Evolutionary conservation across 306 rosid genomes (phyloP), one percentile per base, ranked within the genome.

Genomic region (Sicyos edulis): DNA sequence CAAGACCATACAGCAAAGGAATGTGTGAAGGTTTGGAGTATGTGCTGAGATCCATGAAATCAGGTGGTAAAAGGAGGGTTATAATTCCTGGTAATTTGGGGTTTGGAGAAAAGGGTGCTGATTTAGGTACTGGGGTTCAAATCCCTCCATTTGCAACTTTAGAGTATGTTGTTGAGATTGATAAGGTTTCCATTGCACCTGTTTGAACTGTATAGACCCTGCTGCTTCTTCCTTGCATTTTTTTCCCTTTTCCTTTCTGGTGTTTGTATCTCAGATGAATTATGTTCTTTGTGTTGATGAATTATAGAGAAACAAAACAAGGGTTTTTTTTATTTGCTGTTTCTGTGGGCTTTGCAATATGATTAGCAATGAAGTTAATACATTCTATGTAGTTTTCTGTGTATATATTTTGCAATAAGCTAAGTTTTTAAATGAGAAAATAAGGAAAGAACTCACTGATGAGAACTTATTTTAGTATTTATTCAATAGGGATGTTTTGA

Each of bases 1-100:
- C 95, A 50, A 88, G 96, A 79, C 99, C 99, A 26, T 93, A 84
- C 54, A 85, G 96, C 72, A 93, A 86, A 58, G 99, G 97, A 74
- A 72, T 91, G 49, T 91, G 99, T 83, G 97, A 93, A 85, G 97
- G 99, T 45, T 77, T 93, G 70, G 97, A 93, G 66, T 79, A 76
- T 83, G 88, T 84, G 7, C 61, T 91, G 1, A 85, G 76, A 74
- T 78, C 82, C 51, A 93, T 91, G 97, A 93, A 88, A 80, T 86
- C 91, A 26, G 98, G 99, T 7, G 97, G 97, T 10, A 88, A 82
- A 77, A 83, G 95, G 74, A 91, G 86, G 73, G 91, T 91, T 3
- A 74, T 85, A 7, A 75, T 93, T 70, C 99, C 97, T 74, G 89
- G 96, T 12, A 50, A 54, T 37, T 81, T 87, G 63, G 98, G 97